Conservation (phyloP, 257 asterid species). For the Sherardia arvensis region DNA sequence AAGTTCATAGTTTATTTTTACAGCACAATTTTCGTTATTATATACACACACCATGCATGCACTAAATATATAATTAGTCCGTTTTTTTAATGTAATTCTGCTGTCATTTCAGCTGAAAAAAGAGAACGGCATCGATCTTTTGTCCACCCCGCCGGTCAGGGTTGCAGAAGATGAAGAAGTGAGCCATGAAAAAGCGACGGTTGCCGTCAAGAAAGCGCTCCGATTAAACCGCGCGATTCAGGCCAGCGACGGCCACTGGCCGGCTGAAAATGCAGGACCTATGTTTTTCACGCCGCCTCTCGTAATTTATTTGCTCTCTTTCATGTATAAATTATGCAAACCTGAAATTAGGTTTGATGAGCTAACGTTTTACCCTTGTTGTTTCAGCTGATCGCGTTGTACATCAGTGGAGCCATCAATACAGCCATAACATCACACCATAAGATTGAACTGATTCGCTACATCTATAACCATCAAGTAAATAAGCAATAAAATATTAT, state of each 20-base stretch:
- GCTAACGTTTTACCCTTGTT: not conserved
- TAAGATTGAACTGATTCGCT: conserved; percentile 53
- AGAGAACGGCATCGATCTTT: conserved; percentile 11
- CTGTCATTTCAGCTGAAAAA: conserved; percentile 15
- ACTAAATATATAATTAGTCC: not conserved
- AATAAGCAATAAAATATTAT: not conserved
- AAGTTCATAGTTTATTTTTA: not conserved
- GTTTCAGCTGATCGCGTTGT: conserved; percentile 48
- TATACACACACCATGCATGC: not conserved
- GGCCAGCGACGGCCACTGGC: conserved; percentile 80
- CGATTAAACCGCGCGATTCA: conserved; percentile 54
- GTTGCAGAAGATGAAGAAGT: conserved; percentile 37
- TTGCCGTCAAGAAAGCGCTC: conserved; percentile 56
- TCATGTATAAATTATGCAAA: too few relatives aligned
- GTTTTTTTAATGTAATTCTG: not conserved
- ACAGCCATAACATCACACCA: conserved; percentile 43
- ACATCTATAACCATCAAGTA: conserved; percentile 74
- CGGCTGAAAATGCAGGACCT: conserved; percentile 64
- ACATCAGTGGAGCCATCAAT: conserved; percentile 62
- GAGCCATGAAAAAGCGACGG: conserved; percentile 37
- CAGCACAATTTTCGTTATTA: not conserved
- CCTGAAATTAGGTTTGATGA: not conserved
- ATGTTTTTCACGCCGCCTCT: conserved; percentile 56
- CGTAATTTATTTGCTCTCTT: conserved; percentile 9
- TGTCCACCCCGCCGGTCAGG: conserved; percentile 40